phyloP scores from a whole-genome alignment of 371 early-diverging fungal genomes.

The Mucor racemosus region DNA sequence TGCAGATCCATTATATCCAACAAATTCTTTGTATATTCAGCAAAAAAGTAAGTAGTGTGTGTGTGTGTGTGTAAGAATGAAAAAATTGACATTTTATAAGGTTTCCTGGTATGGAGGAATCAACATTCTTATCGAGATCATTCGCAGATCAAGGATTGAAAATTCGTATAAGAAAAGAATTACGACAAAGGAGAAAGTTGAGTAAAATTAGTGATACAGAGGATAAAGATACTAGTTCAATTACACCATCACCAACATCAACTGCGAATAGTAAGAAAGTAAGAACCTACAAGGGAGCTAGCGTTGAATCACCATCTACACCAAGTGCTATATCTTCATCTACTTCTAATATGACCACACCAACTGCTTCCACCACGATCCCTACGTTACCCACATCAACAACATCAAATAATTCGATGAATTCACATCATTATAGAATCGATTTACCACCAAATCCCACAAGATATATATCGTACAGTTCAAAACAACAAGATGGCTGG shows the following conservation, averaged over 20 bases:
- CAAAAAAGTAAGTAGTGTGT: conserved; percentile 67
- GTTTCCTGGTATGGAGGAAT: conserved; percentile 96
- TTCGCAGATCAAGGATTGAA: conserved; percentile 97
- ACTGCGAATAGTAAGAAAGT: not conserved
- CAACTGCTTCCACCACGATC: not conserved
- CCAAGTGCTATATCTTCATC: not conserved
- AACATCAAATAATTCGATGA: not conserved
- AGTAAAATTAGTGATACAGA: conserved; percentile 15
- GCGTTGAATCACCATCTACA: not conserved
- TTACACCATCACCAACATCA: not conserved
- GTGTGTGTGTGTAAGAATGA: not conserved
- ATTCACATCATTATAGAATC: not conserved
- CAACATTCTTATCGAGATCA: conserved; percentile 84
- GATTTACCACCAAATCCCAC: conserved; percentile 3
- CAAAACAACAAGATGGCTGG: conserved; percentile 6
- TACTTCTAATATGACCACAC: not conserved
- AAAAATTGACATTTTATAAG: conserved; percentile 19
- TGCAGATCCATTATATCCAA: conserved; percentile 82
- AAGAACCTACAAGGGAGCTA: not conserved
- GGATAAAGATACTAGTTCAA: conserved; percentile 2
- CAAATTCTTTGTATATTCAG: conserved; percentile 84
- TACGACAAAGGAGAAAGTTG: conserved; percentile 47
- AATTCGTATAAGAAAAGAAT: conserved; percentile 85
- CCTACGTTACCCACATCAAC: not conserved
- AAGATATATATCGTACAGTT: conserved; percentile 5